A percentile compares a stretch with the other conserved stretches of the same genome.
Evolutionary conservation across 495 filamentous ascomycete species (phyloP).

Genomic region (Tetracladium marchalianum): DNA sequence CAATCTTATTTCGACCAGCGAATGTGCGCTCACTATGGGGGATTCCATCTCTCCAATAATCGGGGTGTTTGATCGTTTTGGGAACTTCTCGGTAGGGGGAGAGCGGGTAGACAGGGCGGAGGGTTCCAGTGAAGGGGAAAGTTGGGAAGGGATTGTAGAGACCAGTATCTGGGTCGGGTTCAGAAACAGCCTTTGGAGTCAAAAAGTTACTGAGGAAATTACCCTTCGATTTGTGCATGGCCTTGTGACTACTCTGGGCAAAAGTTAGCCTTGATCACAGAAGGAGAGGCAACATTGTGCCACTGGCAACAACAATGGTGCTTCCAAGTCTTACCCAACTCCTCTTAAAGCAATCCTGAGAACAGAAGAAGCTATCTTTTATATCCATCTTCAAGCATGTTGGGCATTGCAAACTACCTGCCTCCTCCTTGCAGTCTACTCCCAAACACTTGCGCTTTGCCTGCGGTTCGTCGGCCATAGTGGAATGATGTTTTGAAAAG

Average conservation of each 20-base stretch:
- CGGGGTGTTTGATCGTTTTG: conserved; percentile 70
- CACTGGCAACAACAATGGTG: too few relatives aligned
- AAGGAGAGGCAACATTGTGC: background rate
- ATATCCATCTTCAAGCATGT: conserved; percentile 80
- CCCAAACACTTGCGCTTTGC: conserved; percentile 67
- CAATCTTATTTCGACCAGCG: conserved; percentile 57
- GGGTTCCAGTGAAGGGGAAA: conserved; percentile 67
- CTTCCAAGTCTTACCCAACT: conserved; percentile 71
- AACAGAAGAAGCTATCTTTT: conserved; percentile 92
- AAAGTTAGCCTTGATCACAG: conserved; percentile 19
- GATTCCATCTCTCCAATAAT: conserved; percentile 76
- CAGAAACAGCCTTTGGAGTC: conserved; percentile 69
- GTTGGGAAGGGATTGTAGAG: conserved; percentile 84
- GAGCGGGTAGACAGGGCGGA: conserved; percentile 85
- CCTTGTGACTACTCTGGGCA: conserved; percentile 69
- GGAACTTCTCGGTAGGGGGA: conserved; percentile 66
- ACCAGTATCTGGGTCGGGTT: conserved; percentile 81
- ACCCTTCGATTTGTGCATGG: conserved; percentile 71
- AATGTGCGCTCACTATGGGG: conserved; percentile 72
- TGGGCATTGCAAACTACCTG: conserved; percentile 80
- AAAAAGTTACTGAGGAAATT: conserved; percentile 62
- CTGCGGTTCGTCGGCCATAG: conserved; percentile 34
- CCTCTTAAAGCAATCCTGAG: conserved; percentile 96
- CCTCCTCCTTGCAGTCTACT: conserved; percentile 72
- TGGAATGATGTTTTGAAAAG: conserved; percentile 1